Evolutionary conservation across 352 stramenopile genomes (phyloP), one percentile per base, ranked within the genome.

Genomic region (Hyaloperonospora arabidopsidis): DNA sequence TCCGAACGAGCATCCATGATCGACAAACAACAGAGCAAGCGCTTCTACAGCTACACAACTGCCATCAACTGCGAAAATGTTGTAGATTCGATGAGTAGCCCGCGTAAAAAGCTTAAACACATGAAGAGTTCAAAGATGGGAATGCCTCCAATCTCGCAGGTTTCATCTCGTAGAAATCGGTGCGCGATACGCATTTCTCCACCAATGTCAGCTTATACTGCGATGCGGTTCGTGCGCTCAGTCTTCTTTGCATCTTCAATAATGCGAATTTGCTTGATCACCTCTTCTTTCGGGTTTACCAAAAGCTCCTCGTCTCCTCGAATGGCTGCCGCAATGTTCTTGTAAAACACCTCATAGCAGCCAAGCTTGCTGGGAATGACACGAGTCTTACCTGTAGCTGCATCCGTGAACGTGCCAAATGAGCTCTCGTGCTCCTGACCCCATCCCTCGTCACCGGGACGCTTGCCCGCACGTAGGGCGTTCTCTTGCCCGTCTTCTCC

Each of bases 211-310:
- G 22, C 58, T 45, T 62, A 69, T 44, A 62, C 45, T n/a, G 45
- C 44, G 34, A 73, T 60, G 46, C 57, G 61, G 57, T 73, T 70
- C 46, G 76, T 57, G 25, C 74, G 67, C 53, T 82, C 65, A 1
- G 63, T 76, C 54, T 76, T 74, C 53, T 86, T 86, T 22, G 79
- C 75, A 6, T 84, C 53, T 52, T 89, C 79, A 23, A 89, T 61
- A 49, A 89, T 89, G 34, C 76, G 70, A 46, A 89, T 89, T 60
- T 86, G 76, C 35, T 68, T 63, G 8, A 87, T 65, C 35, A 86
- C 63, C 5, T 65, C 57, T 38, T 66, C 52, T 29, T 29, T 29
- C 18, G 79, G 74, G 39, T 84, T 49, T 57, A 89, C 79, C 21
- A 85, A 60, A 23, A 83, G 45, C 28, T 68, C 23, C 32, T 76